These are phyloP conservation scores for Diutina ranongensis DNA, from an alignment of 1,139 yeast genomes.

Conservation along the genomic window DNA sequence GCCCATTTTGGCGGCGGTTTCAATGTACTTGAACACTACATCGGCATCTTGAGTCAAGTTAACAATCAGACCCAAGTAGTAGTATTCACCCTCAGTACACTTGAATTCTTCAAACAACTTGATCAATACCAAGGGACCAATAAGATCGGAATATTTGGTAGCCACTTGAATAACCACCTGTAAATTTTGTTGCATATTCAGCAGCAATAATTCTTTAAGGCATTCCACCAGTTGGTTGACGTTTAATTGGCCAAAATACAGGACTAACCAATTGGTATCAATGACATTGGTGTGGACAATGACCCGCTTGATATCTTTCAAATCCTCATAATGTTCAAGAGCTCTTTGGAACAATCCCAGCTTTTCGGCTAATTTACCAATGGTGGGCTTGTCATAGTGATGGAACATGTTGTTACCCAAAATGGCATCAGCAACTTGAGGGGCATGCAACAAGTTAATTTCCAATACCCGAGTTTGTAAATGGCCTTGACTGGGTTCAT, in stretches of 20 bases:
- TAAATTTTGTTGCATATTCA: conserved; percentile 75
- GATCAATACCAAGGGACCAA: conserved; percentile 78
- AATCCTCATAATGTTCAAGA: conserved; percentile 86
- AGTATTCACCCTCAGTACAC: conserved; percentile 87
- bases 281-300: conserved; percentile 78
- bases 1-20: conserved; percentile 83
- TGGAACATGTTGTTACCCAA: conserved; percentile 93
- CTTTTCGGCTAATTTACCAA: conserved; percentile 87
- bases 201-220: conserved; percentile 72
- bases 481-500: conserved; percentile 91
- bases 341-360: conserved; percentile 94
- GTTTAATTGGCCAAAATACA: conserved; percentile 85
- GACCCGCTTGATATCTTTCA: conserved; percentile 91
- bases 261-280: conserved; percentile 89
- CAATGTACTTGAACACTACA: conserved; percentile 91
- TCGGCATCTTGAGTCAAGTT: conserved; percentile 90
- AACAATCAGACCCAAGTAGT: conserved; percentile 86
- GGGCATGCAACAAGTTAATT: conserved; percentile 88
- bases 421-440: conserved; percentile 99
- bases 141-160: conserved; percentile 86
- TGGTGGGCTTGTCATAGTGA: conserved; percentile 87
- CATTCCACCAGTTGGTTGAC: conserved; percentile 90
- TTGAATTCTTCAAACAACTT: conserved; percentile 89
- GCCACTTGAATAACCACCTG: conserved; percentile 96
- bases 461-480: conserved; percentile 91